phyloP scores from a whole-genome alignment of 305 asterid species.

The Ajuga reptans region DNA sequence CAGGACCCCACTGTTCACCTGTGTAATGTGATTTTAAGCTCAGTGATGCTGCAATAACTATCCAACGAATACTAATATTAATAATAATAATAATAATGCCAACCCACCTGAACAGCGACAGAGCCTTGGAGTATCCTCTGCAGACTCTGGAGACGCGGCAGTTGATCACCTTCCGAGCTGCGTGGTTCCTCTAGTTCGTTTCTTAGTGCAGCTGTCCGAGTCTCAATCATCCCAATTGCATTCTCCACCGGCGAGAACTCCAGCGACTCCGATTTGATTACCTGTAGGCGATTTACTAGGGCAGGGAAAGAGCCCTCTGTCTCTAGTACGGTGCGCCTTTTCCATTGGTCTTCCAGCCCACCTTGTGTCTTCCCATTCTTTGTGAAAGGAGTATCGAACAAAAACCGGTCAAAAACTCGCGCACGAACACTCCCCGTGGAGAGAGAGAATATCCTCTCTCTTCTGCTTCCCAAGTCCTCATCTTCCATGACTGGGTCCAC shows the following conservation, averaged over 20 bases:
- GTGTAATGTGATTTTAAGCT: background rate
- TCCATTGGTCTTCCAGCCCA: constrained; percentile 98
- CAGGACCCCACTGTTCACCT: constrained; percentile 98
- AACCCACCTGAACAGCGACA: constrained; percentile 96
- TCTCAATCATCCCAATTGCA: constrained; percentile 98
- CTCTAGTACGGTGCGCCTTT: constrained; percentile 85
- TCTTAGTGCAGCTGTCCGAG: constrained; percentile 89
- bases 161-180: constrained; percentile 99
- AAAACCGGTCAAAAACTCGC: constrained; percentile 85
- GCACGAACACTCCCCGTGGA: constrained; percentile 89
- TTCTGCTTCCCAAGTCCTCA: constrained; percentile 95
- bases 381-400: constrained; percentile 96
- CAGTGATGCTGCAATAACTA: too few relatives aligned
- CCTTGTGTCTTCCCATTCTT: constrained; percentile 98
- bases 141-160: constrained; percentile 93
- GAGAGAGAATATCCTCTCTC: constrained; percentile 87
- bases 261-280: constrained; percentile 74
- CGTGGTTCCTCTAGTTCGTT: constrained; percentile 98
- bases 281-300: constrained; percentile 75
- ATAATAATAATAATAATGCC: too few relatives aligned
- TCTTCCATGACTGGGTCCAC: constrained; percentile 98
- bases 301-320: constrained; percentile 99
- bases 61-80: too few relatives aligned
- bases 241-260: constrained; percentile 99
- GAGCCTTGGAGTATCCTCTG: constrained; percentile 99